Percentiles rank a stretch among this genome's conserved stretches.
Conservation (phyloP, 2,329 filamentous ascomycete genomes). For the Didymella keratinophila region DNA sequence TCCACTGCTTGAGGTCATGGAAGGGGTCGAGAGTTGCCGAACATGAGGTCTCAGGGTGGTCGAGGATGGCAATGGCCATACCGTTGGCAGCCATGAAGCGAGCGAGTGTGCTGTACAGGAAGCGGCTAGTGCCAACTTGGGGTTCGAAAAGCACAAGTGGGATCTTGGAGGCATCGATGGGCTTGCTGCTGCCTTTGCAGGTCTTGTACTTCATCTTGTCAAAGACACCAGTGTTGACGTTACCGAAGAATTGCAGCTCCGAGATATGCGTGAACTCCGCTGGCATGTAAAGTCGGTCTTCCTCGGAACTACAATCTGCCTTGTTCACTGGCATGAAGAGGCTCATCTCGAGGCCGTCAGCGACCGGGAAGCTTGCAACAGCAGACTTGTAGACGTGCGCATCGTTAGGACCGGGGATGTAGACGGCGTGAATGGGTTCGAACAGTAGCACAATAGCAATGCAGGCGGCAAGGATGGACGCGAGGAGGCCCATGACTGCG, state of each 20-base stretch:
- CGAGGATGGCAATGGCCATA: constrained; percentile 57
- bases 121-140: constrained; percentile 54
- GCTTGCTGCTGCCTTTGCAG: constrained; percentile 25
- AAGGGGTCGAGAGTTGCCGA: constrained; percentile 29
- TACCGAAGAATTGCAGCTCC: constrained; percentile 36
- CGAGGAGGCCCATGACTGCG: constrained; percentile 10
- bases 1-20: constrained; percentile 25
- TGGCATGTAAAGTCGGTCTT: constrained; percentile 34
- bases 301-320: constrained; percentile 21
- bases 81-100: constrained; percentile 58
- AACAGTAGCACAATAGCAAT: constrained; percentile 5
- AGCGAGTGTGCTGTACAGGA: constrained; percentile 56
- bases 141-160: constrained; percentile 55
- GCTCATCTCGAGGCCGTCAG: constrained; percentile 28
- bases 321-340: constrained; percentile 34
- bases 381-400: constrained; percentile 28
- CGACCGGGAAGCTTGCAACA: constrained; percentile 27
- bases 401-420: constrained; percentile 26
- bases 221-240: constrained; percentile 30
- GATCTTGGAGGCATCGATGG: constrained; percentile 20
- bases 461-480: constrained; percentile 5
- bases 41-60: constrained; percentile 58
- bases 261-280: constrained; percentile 24
- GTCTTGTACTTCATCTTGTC: constrained; percentile 26
- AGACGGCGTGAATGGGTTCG: constrained; percentile 15